Percentiles rank a stretch among this genome's conserved stretches.
Evolutionary conservation across 1,139 yeast species (phyloP).

Genomic region (Barnettozyma hawaiiensis): DNA sequence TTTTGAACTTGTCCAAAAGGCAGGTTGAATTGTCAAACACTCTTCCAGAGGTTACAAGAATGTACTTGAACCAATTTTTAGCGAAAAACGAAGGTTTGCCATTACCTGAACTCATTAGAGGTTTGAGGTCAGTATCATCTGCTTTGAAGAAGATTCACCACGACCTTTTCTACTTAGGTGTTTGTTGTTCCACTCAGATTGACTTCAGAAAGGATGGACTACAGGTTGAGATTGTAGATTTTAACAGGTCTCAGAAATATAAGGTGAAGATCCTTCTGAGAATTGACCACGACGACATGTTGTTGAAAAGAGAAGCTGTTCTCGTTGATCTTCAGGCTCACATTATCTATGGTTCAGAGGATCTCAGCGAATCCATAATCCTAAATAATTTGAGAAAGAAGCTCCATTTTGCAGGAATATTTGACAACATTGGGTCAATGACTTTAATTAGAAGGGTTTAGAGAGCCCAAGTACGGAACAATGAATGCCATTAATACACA

Average conservation of each 20-base stretch:
- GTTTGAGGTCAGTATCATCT: neutral
- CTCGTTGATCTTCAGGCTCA: constrained; percentile 6
- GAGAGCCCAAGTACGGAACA: neutral
- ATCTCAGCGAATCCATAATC: constrained; percentile 7
- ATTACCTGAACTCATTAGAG: constrained; percentile 2
- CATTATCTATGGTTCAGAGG: constrained; percentile 16
- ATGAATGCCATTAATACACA: neutral
- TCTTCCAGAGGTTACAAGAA: constrained; percentile 11
- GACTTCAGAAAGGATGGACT: constrained; percentile 8
- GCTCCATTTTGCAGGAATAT: neutral
- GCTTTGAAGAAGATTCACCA: constrained; percentile 11
- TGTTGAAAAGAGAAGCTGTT: constrained; percentile 5
- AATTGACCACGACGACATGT: constrained; percentile 10
- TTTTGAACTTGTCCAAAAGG: constrained; percentile 8
- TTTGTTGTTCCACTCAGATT: constrained; percentile 12
- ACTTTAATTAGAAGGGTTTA: constrained; percentile 2
- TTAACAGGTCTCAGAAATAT: constrained; percentile 15
- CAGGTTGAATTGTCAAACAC: constrained; percentile 6
- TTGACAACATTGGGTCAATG: constrained; percentile 5
- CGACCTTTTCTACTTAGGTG: constrained; percentile 16
- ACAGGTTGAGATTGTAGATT: constrained; percentile 13
- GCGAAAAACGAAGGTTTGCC: neutral
- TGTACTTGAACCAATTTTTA: constrained; percentile 3
- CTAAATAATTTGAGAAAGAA: constrained; percentile 13
- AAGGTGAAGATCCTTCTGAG: constrained; percentile 13